phyloP scores from a whole-genome alignment of 1,284 basidiomycete genomes.

The Taiwanofungus camphoratus region DNA sequence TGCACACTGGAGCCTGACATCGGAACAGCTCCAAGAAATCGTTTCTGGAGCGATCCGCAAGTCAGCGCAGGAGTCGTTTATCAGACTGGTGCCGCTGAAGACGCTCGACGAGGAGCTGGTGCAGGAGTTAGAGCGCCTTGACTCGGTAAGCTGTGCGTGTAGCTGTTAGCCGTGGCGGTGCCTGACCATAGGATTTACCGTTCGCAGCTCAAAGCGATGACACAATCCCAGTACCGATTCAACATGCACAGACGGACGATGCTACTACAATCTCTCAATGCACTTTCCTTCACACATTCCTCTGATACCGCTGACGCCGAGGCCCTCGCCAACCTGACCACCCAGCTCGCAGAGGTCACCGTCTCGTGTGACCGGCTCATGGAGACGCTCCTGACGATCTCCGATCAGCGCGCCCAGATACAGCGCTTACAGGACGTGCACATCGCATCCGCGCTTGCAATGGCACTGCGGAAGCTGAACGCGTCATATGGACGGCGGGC shows the following conservation, averaged over 20 bases:
- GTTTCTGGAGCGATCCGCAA: slow-evolving; percentile 69
- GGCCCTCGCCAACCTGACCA: slow-evolving; percentile 34
- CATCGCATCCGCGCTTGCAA: slow-evolving; percentile 64
- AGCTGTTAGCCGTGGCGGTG: background rate
- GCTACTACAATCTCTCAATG: slow-evolving; percentile 56
- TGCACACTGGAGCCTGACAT: slow-evolving; percentile 70
- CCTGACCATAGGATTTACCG: background rate
- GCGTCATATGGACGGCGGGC: slow-evolving; percentile 61
- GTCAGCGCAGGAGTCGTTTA: slow-evolving; percentile 65
- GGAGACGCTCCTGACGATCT: slow-evolving; percentile 48
- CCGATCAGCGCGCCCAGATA: slow-evolving; percentile 62
- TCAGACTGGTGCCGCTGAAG: slow-evolving; percentile 60
- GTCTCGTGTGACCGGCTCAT: slow-evolving; percentile 54
- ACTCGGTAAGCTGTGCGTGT: slow-evolving; percentile 31
- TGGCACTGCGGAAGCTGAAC: slow-evolving; percentile 74
- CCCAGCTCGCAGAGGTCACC: slow-evolving; percentile 54
- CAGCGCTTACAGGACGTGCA: slow-evolving; percentile 55
- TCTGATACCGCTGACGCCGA: slow-evolving; percentile 22
- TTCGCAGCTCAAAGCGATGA: slow-evolving; percentile 26
- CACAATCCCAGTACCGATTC: slow-evolving; percentile 64
- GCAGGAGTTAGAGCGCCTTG: slow-evolving; percentile 53
- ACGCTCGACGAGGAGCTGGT: slow-evolving; percentile 54
- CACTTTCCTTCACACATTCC: slow-evolving; percentile 23
- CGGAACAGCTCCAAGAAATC: slow-evolving; percentile 62
- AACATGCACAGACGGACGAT: slow-evolving; percentile 64